Conservation (phyloP, 805 yeast species). For the Candida jianshihensis region DNA sequence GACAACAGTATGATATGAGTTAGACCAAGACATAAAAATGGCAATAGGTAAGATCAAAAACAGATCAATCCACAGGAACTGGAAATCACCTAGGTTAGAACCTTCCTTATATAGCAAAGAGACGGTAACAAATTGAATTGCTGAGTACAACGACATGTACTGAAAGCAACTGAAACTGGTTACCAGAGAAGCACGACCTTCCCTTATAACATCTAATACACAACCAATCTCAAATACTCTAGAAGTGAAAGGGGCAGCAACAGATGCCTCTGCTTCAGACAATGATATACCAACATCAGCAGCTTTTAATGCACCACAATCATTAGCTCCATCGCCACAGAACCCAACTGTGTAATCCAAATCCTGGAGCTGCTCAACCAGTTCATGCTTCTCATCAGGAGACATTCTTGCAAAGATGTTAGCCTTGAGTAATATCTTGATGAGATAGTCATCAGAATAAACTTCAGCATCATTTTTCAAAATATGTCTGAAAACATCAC, state of each 20-base stretch:
- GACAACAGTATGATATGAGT: conserved; percentile 55
- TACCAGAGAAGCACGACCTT: conserved; percentile 91
- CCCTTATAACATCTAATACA: conserved; percentile 83
- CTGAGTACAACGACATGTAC: conserved; percentile 95
- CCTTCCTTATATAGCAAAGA: conserved; percentile 82
- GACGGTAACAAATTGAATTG: conserved; percentile 89
- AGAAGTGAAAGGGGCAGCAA: conserved; percentile 97
- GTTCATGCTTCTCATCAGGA: conserved; percentile 96
- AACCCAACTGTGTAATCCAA: conserved; percentile 92
- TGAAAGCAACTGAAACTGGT: conserved; percentile 96
- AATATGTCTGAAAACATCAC: conserved; percentile 80
- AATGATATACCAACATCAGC: conserved; percentile 96
- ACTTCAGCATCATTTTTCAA: conserved; percentile 34
- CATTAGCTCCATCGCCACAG: conserved; percentile 99
- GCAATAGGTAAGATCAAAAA: conserved; percentile 91
- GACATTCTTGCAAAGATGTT: conserved; percentile 94
- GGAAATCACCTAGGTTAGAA: conserved; percentile 93
- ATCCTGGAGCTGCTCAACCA: conserved; percentile 78
- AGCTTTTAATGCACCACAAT: conserved; percentile 96
- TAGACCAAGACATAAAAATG: conserved; percentile 95
- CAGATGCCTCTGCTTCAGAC: conserved; percentile 97
- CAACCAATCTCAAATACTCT: conserved; percentile 86
- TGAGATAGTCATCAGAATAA: conserved; percentile 34
- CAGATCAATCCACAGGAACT: conserved; percentile 88
- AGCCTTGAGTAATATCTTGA: conserved; percentile 60